Evolutionary conservation across 805 yeast species (phyloP), one percentile per base, ranked within the genome.

Genomic region (Saccharomyces kudriavzevii): DNA sequence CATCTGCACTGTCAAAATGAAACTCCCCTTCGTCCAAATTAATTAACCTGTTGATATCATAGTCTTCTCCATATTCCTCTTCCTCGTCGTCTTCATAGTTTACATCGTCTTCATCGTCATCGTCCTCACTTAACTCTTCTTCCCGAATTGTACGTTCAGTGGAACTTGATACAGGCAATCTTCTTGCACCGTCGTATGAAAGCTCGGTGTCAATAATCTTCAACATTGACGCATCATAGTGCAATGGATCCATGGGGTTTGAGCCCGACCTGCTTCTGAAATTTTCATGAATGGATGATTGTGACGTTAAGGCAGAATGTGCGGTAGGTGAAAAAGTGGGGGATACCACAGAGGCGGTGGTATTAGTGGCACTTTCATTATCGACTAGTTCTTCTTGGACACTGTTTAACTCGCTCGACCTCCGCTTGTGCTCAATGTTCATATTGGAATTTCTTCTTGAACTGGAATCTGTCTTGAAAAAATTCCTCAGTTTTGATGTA

Each of bases 1-100:
- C 22, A 4, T 35, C 3, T 24, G 24, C 22, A 6, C 10, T 20
- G 24, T 60, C 57, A 50, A 61, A 66, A 48, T 62, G 69, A 35
- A 57, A 61, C 4, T 61, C 58, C 2, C 67, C 69, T 52, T 66
- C 71, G 17, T 64, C 66, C 20, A 55, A 56, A 43, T 62, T 60
- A n/a, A 61, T 54, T 14, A 70, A 58, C 9, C 49, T 56, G 45
- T 49, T 52, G 35, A 49, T 48, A 47, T 57, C 51, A 29, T 53
- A 29, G 49, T 56, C 50, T 46, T 58, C n/a, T 35, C 49, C 55
- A 31, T 50, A 53, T 46, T 49, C 60, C 25, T 52, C 60, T 11
- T 52, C 59, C 6, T 57, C 61, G 10, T 51, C 56, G 22, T 53
- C 57, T 4, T 58, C 60, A 5, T 53, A 57, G 5, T 50, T 65